Conservation (phyloP, 2,329 filamentous ascomycete species). For the Sporothrix pallida region DNA sequence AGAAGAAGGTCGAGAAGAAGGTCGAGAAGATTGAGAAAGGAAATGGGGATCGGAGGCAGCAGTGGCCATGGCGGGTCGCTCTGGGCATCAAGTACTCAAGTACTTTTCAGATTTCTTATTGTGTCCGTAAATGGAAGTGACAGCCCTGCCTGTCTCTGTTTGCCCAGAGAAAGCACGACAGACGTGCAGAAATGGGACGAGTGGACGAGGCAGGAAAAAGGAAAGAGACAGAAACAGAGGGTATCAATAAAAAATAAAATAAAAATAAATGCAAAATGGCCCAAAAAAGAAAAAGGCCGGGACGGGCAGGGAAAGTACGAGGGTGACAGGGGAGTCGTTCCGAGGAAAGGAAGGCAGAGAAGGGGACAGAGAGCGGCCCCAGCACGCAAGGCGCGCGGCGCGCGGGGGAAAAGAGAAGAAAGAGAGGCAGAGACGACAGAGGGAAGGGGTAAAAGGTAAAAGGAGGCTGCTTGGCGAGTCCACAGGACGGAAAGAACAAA, state of each 20-base stretch:
- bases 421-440: too few relatives aligned
- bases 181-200: constrained; percentile 20
- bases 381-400: constrained; percentile 10
- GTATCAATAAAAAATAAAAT: neutral
- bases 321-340: neutral
- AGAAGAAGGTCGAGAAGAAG: neutral
- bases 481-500: constrained; percentile 9
- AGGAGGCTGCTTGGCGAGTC: neutral
- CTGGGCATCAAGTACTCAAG: neutral
- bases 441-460: neutral
- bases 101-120: neutral
- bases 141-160: neutral
- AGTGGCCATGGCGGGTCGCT: constrained; percentile 23
- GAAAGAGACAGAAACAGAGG: neutral
- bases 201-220: neutral
- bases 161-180: constrained; percentile 13
- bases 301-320: neutral
- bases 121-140: constrained; percentile 1
- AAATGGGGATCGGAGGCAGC: constrained; percentile 15
- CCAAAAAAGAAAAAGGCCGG: constrained; percentile 19
- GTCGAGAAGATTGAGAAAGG: neutral
- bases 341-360: neutral
- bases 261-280: neutral
- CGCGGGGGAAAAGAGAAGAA: neutral
- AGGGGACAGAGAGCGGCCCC: neutral